Conservation (phyloP, 495 filamentous ascomycete genomes). For the Lasiosphaeris hirsuta region DNA sequence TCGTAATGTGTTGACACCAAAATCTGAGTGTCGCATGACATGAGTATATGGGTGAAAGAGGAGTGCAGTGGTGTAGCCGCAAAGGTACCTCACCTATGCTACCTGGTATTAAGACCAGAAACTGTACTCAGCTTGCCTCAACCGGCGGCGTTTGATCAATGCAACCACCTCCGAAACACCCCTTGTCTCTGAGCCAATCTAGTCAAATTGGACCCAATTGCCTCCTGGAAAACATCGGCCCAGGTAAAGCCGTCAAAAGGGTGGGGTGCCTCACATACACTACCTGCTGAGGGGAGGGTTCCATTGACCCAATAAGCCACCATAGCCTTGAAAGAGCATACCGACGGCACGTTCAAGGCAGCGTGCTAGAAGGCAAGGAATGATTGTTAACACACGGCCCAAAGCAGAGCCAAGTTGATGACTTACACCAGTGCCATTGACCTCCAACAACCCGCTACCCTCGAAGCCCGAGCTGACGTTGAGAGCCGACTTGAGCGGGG, state of each 20-base stretch:
- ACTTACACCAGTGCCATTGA: slow-evolving; percentile 56
- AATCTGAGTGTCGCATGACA: too few species aligned
- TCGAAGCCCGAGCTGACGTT: slow-evolving; percentile 50
- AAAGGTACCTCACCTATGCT: too few species aligned
- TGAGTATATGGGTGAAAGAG: too few species aligned
- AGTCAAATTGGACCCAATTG: not conserved
- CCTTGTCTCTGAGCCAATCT: not conserved
- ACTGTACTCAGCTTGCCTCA: too few species aligned
- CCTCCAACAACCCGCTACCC: slow-evolving; percentile 50
- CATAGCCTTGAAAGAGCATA: slow-evolving; percentile 44
- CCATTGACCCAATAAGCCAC: slow-evolving; percentile 50
- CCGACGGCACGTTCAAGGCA: slow-evolving; percentile 44
- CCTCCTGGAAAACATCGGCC: not conserved
- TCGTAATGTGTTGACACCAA: too few species aligned
- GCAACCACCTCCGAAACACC: not conserved
- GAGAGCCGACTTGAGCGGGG: slow-evolving; percentile 44
- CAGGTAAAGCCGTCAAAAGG: slow-evolving; percentile 5
- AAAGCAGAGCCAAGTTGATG: not conserved
- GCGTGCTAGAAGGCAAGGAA: slow-evolving; percentile 40
- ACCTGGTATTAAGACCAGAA: too few species aligned
- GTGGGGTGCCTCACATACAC: slow-evolving; percentile 34
- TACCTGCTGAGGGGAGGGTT: slow-evolving; percentile 39
- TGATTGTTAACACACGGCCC: slow-evolving; percentile 12
- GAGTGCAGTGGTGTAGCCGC: too few species aligned
- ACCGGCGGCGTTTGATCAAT: too few species aligned